Conservation (phyloP, 2,329 filamentous ascomycete species). For the Hypoxylon sp. region DNA sequence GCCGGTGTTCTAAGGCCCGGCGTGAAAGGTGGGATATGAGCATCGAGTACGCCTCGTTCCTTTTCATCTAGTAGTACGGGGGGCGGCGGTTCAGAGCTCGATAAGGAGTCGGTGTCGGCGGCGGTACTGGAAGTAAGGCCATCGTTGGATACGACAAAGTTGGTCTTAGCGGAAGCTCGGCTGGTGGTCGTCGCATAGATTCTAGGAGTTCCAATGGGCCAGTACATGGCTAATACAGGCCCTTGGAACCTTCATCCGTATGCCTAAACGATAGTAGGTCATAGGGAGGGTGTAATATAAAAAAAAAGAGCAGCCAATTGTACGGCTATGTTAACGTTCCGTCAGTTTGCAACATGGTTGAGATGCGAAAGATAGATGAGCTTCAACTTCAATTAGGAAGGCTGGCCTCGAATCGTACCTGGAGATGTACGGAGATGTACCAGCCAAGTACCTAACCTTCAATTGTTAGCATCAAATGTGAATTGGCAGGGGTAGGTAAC, state of each 20-base stretch:
- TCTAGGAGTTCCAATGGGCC: slow-evolving; percentile 87
- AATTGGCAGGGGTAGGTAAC: slow-evolving; percentile 5
- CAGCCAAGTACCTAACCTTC: neutral
- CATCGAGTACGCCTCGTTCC: slow-evolving; percentile 53
- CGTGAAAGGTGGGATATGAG: slow-evolving; percentile 57
- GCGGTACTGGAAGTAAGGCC: slow-evolving; percentile 64
- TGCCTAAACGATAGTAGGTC: slow-evolving; percentile 40
- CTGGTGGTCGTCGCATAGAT: slow-evolving; percentile 84
- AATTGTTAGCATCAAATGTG: too few species aligned
- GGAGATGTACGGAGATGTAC: neutral
- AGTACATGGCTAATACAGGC: slow-evolving; percentile 79
- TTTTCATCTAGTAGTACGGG: slow-evolving; percentile 49
- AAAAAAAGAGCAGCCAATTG: slow-evolving; percentile 35
- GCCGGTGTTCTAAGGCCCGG: slow-evolving; percentile 67
- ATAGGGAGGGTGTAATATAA: slow-evolving; percentile 19
- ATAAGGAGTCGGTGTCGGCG: slow-evolving; percentile 55
- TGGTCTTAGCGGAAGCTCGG: slow-evolving; percentile 64
- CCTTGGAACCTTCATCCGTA: slow-evolving; percentile 55
- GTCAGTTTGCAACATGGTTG: slow-evolving; percentile 36
- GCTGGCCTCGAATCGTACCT: slow-evolving; percentile 18
- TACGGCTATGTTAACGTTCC: slow-evolving; percentile 39
- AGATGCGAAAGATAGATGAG: slow-evolving; percentile 26
- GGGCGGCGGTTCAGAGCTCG: slow-evolving; percentile 46
- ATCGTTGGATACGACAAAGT: slow-evolving; percentile 71
- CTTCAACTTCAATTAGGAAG: slow-evolving; percentile 19